Conservation (phyloP, 75 land plant genomes). For the Selaginella moellendorffii region DNA sequence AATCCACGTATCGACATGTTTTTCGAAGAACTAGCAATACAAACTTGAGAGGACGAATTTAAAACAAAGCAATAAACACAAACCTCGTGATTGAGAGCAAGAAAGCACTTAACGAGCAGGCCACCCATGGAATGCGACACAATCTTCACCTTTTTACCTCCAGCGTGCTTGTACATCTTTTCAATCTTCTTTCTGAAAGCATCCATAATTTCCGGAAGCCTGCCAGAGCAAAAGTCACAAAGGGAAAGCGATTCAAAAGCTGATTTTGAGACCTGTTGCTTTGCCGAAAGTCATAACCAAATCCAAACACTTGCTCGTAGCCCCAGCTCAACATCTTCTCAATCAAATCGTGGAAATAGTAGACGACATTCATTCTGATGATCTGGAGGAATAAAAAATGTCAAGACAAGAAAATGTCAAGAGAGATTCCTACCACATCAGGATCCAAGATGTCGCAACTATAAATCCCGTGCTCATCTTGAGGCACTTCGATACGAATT, state of each 20-base stretch:
- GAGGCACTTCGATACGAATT: conserved; percentile 63
- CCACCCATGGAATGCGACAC: conserved; percentile 98
- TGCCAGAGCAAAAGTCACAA: too few species aligned
- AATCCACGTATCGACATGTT: conserved; percentile 93
- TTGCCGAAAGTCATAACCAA: conserved; percentile 99
- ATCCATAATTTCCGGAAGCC: conserved; percentile 69
- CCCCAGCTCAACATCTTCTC: conserved; percentile 80
- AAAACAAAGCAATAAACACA: neutral
- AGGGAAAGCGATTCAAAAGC: too few species aligned
- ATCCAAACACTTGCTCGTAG: conserved; percentile 88
- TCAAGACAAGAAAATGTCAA: too few species aligned
- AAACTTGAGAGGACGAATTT: neutral
- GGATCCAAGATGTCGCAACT: conserved; percentile 93
- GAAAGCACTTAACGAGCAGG: conserved; percentile 74
- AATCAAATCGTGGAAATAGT: conserved; percentile 92
- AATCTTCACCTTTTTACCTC: conserved; percentile 74
- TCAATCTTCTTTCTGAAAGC: conserved; percentile 50
- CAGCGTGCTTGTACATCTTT: conserved; percentile 47
- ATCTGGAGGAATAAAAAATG: conserved; percentile 12
- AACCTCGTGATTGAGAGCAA: conserved; percentile 67
- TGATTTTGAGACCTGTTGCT: conserved; percentile 61
- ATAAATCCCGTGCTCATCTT: conserved; percentile 81
- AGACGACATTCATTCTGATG: conserved; percentile 46
- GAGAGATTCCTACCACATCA: conserved; percentile 78
- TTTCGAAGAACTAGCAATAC: conserved; percentile 64